phyloP scores from a whole-genome alignment of 2,329 filamentous ascomycete species.

The Helminthosporium solani region DNA sequence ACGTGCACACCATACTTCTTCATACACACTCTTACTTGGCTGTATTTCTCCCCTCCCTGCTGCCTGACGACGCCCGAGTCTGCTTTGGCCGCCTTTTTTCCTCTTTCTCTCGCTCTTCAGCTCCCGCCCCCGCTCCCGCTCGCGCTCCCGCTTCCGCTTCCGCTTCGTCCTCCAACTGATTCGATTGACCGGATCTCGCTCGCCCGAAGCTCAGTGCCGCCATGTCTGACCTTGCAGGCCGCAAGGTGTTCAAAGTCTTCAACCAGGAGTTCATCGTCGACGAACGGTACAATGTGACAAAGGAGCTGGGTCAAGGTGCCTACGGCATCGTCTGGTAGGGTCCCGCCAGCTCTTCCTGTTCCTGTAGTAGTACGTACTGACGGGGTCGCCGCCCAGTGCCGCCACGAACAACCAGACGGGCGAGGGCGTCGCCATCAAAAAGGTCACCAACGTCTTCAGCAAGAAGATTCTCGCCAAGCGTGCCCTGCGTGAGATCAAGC shows the following conservation, averaged over 20 bases:
- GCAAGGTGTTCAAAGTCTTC: slow-evolving; percentile 74
- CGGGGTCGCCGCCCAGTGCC: slow-evolving; percentile 59
- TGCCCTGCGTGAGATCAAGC: slow-evolving; percentile 95
- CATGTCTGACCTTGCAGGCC: slow-evolving; percentile 65
- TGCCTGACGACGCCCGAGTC: background rate
- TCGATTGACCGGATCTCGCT: slow-evolving; percentile 18
- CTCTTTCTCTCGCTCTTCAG: background rate
- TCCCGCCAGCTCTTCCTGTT: slow-evolving; percentile 5
- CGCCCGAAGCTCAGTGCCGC: too few species aligned
- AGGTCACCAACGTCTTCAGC: slow-evolving; percentile 99
- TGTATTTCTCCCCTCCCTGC: background rate
- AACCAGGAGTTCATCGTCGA: slow-evolving; percentile 99
- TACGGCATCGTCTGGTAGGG: slow-evolving; percentile 97
- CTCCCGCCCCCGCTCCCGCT: background rate
- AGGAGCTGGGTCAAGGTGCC: slow-evolving; percentile 96
- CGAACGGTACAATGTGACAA: slow-evolving; percentile 96
- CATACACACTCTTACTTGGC: background rate
- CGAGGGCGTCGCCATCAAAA: slow-evolving; percentile 97
- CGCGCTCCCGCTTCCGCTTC: background rate
- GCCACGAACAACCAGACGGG: slow-evolving; percentile 87
- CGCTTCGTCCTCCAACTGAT: slow-evolving; percentile 13
- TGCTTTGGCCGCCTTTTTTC: background rate
- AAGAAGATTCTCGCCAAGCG: slow-evolving; percentile 99
- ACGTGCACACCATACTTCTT: background rate
- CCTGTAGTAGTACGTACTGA: slow-evolving; percentile 17